Evolutionary conservation across 1,284 basidiomycete genomes (phyloP).

Genomic region (Fomitopsis palustris): DNA sequence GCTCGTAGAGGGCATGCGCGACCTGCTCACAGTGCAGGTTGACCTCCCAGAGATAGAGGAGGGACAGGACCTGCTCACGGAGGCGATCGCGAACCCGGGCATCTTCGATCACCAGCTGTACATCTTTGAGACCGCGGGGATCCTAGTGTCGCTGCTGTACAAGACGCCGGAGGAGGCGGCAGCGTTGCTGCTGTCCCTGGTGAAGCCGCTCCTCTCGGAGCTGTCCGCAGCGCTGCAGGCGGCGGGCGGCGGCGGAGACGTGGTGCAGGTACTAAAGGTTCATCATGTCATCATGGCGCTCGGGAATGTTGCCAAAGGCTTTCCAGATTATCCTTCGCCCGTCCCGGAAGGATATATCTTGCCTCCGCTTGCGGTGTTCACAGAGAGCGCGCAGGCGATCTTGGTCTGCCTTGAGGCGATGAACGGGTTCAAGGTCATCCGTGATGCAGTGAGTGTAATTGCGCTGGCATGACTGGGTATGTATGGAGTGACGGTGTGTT

Average conservation of each 20-base stretch:
- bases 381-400: constrained; percentile 86
- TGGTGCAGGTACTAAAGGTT: constrained; percentile 80
- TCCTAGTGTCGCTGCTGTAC: constrained; percentile 75
- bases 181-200: constrained; percentile 71
- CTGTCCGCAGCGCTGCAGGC: constrained; percentile 69
- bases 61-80: constrained; percentile 68
- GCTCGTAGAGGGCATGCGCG: constrained; percentile 75
- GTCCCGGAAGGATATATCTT: constrained; percentile 65
- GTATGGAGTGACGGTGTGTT: neutral
- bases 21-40: constrained; percentile 62
- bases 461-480: constrained; percentile 9
- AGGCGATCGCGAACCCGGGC: constrained; percentile 74
- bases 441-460: constrained; percentile 77
- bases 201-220: constrained; percentile 79
- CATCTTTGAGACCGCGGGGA: constrained; percentile 91
- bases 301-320: constrained; percentile 95
- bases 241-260: constrained; percentile 56
- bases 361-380: constrained; percentile 81
- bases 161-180: constrained; percentile 72
- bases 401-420: constrained; percentile 86
- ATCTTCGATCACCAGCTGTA: constrained; percentile 92
- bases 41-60: constrained; percentile 67
- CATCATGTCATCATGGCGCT: constrained; percentile 96
- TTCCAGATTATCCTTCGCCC: constrained; percentile 81
- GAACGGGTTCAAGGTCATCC: constrained; percentile 84